A percentile compares a stretch with the other conserved stretches of the same genome.
These are phyloP conservation scores for Heimioporus sp. DNA, from an alignment of 768 basidiomycete species.

Conservation along the genomic window DNA sequence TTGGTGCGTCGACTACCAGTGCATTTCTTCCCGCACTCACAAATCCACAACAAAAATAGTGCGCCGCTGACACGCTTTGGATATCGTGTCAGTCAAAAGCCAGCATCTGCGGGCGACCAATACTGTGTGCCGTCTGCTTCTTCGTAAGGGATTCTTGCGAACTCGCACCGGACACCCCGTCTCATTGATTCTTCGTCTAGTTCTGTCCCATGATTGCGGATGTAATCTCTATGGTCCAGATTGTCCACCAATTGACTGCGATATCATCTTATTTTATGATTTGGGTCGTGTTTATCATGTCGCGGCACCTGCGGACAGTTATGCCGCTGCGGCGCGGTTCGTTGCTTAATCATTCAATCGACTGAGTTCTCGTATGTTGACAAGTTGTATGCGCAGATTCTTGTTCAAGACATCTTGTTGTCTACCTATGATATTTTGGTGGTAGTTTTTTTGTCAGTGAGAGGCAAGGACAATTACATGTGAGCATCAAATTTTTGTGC, in stretches of 20 bases:
- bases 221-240: conserved; percentile 16
- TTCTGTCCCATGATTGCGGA: conserved; percentile 22
- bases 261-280: conserved; percentile 13
- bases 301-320: conserved; percentile 1
- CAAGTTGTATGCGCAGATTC: neutral
- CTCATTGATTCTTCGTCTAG: neutral
- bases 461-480: neutral
- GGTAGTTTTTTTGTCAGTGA: no score
- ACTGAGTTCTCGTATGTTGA: neutral
- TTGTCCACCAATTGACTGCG: conserved; percentile 11
- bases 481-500: neutral
- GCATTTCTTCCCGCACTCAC: neutral
- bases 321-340: conserved; percentile 8
- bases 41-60: neutral
- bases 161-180: neutral
- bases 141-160: conserved; percentile 13
- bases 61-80: conserved; percentile 1
- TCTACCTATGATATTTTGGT: conserved; percentile 1
- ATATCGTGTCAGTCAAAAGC: conserved; percentile 1
- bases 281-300: conserved; percentile 4
- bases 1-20: neutral
- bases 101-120: neutral
- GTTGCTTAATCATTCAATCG: neutral
- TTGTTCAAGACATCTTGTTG: neutral
- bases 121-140: conserved; percentile 19